Base-by-base conservation (phyloP, 495 filamentous ascomycete species). In the Cenococcum geophilum region DNA sequence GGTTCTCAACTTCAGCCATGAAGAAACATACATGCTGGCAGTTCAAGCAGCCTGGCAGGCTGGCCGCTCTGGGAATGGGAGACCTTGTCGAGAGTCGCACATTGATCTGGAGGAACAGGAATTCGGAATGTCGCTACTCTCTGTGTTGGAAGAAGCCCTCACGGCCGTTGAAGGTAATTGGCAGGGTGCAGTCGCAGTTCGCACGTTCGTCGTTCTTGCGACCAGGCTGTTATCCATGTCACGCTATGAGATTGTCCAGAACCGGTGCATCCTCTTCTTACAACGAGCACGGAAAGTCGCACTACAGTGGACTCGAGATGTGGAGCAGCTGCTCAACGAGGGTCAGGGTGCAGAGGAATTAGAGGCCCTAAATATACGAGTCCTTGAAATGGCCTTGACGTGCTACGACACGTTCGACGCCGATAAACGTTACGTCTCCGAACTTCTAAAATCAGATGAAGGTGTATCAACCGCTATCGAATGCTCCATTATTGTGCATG, bases 31-130 rank as follows among this genome's bases (percentile, higher is more conserved):
- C 8, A 55, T 77, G 0, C 71, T 83, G 25, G 47, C 84, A 5
- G 65, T 76, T 12, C 83, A 86, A 61, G 74, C 78, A 12, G 74
- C 75, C 27, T 72, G 75, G 49, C 80, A 84, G 59, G 76, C 73
- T 1, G 82, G 82, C 0, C 76, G 77, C 1, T 14, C 63, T 0
- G 55, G 56, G 0, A 76, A 75, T 59, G 57, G 57, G 11, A 47
- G 12, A 0, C 25, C 52, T n/a, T 35, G 76, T 1, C 52, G 48
- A 4, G 48, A 51, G 21, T 51, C 48, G n/a, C 48, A 51, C 21
- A 23, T 11, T 11, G 22, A 20, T 12, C 22, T 51, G 14, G 21
- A 51, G 11, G n/a, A 51, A 23, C 12, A 51, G n/a, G 16, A n/a
- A 20, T 14, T 51, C 23, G 3, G 48, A 14, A 14, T 51, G 11